A percentile compares a stretch with the other conserved stretches of the same genome.
Conservation (phyloP, 2,329 filamentous ascomycete species). For the Trichoderma endophyticum region DNA sequence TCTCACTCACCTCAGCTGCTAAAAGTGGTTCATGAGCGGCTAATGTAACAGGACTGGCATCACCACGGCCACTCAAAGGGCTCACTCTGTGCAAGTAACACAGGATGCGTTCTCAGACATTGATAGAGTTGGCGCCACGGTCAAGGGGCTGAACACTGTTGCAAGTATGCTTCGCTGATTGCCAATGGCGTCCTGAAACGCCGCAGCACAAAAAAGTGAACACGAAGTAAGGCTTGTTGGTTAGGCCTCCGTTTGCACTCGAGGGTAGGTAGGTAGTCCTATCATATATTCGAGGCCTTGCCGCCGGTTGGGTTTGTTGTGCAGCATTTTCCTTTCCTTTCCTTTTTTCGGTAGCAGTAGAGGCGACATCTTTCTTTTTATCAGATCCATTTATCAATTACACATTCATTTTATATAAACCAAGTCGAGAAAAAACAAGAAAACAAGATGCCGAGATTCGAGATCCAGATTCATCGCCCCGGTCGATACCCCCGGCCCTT, state of each 20-base stretch:
- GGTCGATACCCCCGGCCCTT: constrained; percentile 10
- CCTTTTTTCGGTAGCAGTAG: neutral
- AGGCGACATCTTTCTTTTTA: neutral
- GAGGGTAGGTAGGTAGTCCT: neutral
- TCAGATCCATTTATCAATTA: neutral
- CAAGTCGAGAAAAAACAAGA: neutral
- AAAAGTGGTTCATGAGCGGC: neutral
- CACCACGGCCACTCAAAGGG: neutral
- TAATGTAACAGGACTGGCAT: constrained; percentile 10
- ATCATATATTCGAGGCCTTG: neutral
- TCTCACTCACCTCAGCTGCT: neutral
- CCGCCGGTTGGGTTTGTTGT: neutral
- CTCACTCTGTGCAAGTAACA: neutral
- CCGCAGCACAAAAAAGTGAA: neutral
- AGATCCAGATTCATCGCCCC: constrained; percentile 10
- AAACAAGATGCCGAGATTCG: constrained; percentile 7
- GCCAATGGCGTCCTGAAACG: neutral
- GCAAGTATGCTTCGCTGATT: neutral
- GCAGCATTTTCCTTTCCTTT: neutral
- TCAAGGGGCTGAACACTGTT: neutral
- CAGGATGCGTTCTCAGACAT: neutral
- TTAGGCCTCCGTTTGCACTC: neutral
- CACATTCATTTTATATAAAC: neutral
- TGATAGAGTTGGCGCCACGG: neutral
- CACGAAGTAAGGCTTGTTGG: neutral